phyloP scores from a whole-genome alignment of 768 basidiomycete genomes.

The Panaeolus papilionaceus region DNA sequence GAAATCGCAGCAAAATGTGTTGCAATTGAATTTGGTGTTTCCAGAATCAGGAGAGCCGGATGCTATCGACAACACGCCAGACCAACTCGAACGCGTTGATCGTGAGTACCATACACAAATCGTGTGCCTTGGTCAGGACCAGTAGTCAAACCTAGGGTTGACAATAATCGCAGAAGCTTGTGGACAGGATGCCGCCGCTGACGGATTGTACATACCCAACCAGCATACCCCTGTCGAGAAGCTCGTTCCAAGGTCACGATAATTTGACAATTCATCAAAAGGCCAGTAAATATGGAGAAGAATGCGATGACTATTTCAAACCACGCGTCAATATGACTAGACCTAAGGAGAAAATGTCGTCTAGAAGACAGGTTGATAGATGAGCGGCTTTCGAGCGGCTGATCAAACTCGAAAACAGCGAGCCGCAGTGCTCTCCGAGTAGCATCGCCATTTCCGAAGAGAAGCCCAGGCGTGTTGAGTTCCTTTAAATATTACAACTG shows the following conservation, averaged over 20 bases:
- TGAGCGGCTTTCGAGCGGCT: slow-evolving; percentile 13
- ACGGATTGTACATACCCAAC: not conserved
- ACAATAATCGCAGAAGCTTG: not conserved
- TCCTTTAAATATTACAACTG: not conserved
- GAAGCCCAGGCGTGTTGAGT: slow-evolving; percentile 1
- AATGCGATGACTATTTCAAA: not conserved
- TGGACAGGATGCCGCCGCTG: not conserved
- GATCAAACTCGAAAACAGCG: not conserved
- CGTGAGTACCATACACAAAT: not conserved
- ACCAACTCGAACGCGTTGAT: not conserved
- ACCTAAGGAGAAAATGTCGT: not conserved
- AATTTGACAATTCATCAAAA: not conserved
- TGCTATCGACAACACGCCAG: not conserved
- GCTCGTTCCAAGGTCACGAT: not conserved
- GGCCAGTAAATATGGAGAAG: not conserved
- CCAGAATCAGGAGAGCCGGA: not conserved
- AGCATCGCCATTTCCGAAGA: not conserved
- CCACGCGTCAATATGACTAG: not conserved
- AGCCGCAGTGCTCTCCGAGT: not conserved
- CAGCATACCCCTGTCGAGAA: not conserved
- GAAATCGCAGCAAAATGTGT: not conserved
- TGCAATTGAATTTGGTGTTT: not conserved
- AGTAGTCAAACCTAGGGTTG: not conserved
- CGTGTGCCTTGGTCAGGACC: not conserved
- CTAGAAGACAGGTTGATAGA: slow-evolving; percentile 1